A percentile compares a stretch with the other conserved stretches of the same genome.
These are phyloP conservation scores for Jatropha podagrica DNA, from an alignment of 441 rosid genomes.

Conservation along the genomic window DNA sequence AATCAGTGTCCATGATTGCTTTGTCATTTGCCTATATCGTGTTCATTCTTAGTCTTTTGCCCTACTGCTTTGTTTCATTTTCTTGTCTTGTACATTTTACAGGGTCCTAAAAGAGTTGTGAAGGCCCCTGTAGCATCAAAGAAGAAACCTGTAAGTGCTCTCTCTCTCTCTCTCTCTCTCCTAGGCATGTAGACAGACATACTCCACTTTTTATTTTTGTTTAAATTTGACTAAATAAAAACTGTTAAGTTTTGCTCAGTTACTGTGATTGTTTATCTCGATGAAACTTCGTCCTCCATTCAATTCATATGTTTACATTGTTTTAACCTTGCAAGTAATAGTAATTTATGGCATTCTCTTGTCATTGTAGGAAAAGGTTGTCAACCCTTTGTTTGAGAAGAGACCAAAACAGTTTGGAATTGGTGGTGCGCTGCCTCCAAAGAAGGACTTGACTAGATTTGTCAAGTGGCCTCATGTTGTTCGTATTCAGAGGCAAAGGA, in stretches of 20 bases:
- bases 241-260: too few relatives aligned
- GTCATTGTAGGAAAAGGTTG: slow-evolving; percentile 58
- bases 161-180: neutral
- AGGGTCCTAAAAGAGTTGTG: neutral
- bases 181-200: neutral
- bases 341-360: neutral
- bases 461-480: slow-evolving; percentile 8
- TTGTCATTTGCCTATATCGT: neutral
- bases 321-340: neutral
- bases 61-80: neutral
- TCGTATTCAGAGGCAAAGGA: slow-evolving; percentile 1
- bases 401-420: neutral
- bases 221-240: neutral
- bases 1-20: neutral
- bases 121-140: neutral
- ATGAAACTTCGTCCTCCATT: neutral
- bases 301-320: too few relatives aligned
- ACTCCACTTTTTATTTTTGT: neutral
- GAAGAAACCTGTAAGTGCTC: neutral
- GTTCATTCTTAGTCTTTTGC: neutral
- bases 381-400: slow-evolving; percentile 42
- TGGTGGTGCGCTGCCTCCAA: slow-evolving; percentile 1
- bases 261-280: too few relatives aligned
- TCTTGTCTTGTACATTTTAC: neutral
- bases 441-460: slow-evolving; percentile 7